Evolutionary conservation across 73 alveolate species (phyloP), one percentile per base, ranked within the genome.

Genomic region (Diophrys appendiculata): DNA sequence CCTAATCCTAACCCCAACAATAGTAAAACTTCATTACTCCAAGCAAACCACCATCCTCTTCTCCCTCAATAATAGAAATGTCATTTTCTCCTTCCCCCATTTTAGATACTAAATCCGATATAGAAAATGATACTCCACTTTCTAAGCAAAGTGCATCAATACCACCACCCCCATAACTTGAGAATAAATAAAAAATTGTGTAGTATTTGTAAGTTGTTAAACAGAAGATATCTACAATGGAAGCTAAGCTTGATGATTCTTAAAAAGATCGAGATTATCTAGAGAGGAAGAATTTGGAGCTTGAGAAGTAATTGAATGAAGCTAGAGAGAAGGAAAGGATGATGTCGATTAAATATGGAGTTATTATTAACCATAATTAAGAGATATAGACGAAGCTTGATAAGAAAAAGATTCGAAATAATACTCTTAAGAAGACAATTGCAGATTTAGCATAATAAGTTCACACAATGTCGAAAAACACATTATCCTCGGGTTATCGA

Each of bases 321-420:
- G 54, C 54, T 3, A 25, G 75, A 29, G 75, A 67, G 31, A 67
- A 67, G 54, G 75, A 67, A 1, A 1, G 54, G 54, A 23, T 67
- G 54, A 67, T 67, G 75, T 23, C 75, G 27, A 25, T 67, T 31
- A 67, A 67, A 24, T 67, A 67, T 28, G 75, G 75, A 28, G 75
- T 67, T 11, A 25, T 67, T 28, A 67, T 67, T 31, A 67, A 25
- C 29, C 75, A 67, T 3, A 67, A 67, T 28, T 28, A 67, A 29
- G 75, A 67, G 24, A n/a, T 67, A 28, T n/a, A 25, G 2, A 29
- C 23, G 75, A 67, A 67, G 24, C 5, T 67, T 3, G 54, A 67
- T 1, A 67, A 67, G 25, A 67, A 67, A 29, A 67, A 67, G 24
- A 67, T 3, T 25, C 23, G 31, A 29, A 67, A 67, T 67, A 25